Evolutionary conservation across 768 basidiomycete species (phyloP).

Genomic region (Leccinum truebloodii): DNA sequence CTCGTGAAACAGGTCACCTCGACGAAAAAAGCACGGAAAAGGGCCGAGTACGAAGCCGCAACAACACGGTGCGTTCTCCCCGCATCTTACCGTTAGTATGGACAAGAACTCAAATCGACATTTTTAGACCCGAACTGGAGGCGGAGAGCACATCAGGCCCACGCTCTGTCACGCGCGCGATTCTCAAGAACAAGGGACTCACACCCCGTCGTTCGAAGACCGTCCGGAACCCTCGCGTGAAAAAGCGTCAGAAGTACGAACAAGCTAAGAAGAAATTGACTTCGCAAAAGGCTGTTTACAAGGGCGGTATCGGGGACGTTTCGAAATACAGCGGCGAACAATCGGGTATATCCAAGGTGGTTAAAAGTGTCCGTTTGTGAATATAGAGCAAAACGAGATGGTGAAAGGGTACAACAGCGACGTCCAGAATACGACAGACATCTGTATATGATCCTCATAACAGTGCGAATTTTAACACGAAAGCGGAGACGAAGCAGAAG

Average conservation of each 20-base stretch:
- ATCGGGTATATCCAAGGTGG: conserved; percentile 87
- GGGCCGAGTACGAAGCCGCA: conserved; percentile 74
- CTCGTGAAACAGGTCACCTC: conserved; percentile 76
- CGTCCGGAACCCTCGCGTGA: conserved; percentile 95
- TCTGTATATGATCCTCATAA: conserved; percentile 16
- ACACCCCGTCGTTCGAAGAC: conserved; percentile 87
- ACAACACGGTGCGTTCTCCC: conserved; percentile 51
- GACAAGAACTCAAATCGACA: conserved; percentile 9
- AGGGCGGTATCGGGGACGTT: conserved; percentile 74
- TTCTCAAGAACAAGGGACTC: conserved; percentile 91
- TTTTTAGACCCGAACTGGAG: conserved; percentile 32
- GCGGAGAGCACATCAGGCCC: conserved; percentile 63
- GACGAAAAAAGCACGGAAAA: conserved; percentile 76
- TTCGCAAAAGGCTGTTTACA: conserved; percentile 91
- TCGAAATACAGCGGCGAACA: conserved; percentile 89
- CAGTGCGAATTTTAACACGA: conserved; percentile 13
- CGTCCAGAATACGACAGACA: conserved; percentile 12
- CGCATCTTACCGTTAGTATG: conserved; percentile 7
- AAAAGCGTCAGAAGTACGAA: conserved; percentile 92
- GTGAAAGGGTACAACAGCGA: conserved; percentile 14
- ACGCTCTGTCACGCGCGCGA: conserved; percentile 85
- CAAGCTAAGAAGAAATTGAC: conserved; percentile 92
- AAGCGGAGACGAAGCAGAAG: conserved; percentile 1
- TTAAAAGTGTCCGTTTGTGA: conserved; percentile 80
- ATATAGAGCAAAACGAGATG: conserved; percentile 8